These are phyloP conservation scores for Mycena chlorophos DNA, from an alignment of 768 basidiomycete genomes.

Conservation along the genomic window DNA sequence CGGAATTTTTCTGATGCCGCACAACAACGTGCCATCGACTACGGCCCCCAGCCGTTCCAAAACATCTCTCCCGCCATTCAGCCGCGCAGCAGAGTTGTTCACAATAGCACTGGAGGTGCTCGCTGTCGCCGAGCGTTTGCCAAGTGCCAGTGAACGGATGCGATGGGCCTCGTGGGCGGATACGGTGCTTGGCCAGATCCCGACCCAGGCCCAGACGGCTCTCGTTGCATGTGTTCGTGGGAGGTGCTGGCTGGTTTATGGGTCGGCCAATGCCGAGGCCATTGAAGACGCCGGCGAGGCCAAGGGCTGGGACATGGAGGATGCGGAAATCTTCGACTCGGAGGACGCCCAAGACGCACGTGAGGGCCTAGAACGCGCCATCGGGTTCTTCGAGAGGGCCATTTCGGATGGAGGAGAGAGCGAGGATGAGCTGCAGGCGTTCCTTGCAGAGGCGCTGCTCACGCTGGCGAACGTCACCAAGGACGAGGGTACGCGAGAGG, in stretches of 20 bases:
- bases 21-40: conserved; percentile 25
- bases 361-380: conserved; percentile 47
- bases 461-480: conserved; percentile 61
- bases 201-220: conserved; percentile 52
- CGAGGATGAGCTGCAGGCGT: conserved; percentile 31
- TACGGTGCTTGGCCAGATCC: conserved; percentile 61
- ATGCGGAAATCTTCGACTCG: conserved; percentile 34
- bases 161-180: conserved; percentile 66
- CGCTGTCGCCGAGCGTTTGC: conserved; percentile 57
- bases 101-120: conserved; percentile 67
- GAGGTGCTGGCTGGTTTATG: conserved; percentile 56
- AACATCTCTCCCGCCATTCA: conserved; percentile 45
- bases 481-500: conserved; percentile 49
- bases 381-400: conserved; percentile 45
- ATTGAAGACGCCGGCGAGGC: conserved; percentile 53
- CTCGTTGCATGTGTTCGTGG: conserved; percentile 50
- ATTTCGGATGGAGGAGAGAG: conserved; percentile 25
- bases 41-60: too few relatives aligned
- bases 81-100: conserved; percentile 58
- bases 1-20: conserved; percentile 74
- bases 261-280: conserved; percentile 54
- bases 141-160: conserved; percentile 43
- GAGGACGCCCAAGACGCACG: conserved; percentile 59
- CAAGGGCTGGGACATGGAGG: conserved; percentile 31
- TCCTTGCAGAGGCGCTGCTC: conserved; percentile 57